phyloP scores from a whole-genome alignment of 108 stramenopile genomes.

The Aurantiochytrium sp. region DNA sequence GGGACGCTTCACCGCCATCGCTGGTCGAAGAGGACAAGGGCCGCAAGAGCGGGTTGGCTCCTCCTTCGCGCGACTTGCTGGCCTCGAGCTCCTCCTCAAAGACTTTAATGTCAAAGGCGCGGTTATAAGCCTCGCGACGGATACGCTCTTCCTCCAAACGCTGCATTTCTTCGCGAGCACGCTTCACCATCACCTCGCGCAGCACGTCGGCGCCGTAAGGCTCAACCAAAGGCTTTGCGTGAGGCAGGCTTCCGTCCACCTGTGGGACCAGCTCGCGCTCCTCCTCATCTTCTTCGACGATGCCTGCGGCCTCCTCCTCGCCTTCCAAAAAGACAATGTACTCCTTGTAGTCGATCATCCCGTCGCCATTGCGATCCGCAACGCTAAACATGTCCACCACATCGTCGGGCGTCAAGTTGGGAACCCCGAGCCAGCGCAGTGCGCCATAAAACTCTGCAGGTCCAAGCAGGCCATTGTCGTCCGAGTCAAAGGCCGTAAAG shows the following conservation, averaged over 20 bases:
- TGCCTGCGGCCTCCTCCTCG: background rate
- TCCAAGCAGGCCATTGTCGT: constrained; percentile 21
- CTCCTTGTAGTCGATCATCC: constrained; percentile 28
- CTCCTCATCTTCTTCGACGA: background rate
- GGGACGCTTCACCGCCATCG: background rate
- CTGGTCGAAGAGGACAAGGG: background rate
- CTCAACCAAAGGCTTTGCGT: constrained; percentile 24
- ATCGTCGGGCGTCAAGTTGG: constrained; percentile 25
- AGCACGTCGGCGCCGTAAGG: constrained; percentile 26
- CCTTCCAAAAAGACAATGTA: constrained; percentile 19
- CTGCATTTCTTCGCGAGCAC: constrained; percentile 7
- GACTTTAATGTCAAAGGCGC: constrained; percentile 21
- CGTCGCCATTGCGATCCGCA: constrained; percentile 19
- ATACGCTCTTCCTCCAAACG: constrained; percentile 13
- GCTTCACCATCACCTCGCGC: constrained; percentile 23
- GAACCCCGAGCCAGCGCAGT: constrained; percentile 24
- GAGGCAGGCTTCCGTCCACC: background rate
- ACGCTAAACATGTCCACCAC: constrained; percentile 21
- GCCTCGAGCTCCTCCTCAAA: constrained; percentile 33
- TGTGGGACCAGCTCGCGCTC: background rate
- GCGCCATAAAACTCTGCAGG: constrained; percentile 31
- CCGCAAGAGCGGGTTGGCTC: constrained; percentile 2
- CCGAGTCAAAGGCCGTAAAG: constrained; percentile 30
- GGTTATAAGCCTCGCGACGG: constrained; percentile 23
- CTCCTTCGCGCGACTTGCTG: constrained; percentile 19